Evolutionary conservation across 306 rosid genomes (phyloP).

Genomic region (Inga laurina): DNA sequence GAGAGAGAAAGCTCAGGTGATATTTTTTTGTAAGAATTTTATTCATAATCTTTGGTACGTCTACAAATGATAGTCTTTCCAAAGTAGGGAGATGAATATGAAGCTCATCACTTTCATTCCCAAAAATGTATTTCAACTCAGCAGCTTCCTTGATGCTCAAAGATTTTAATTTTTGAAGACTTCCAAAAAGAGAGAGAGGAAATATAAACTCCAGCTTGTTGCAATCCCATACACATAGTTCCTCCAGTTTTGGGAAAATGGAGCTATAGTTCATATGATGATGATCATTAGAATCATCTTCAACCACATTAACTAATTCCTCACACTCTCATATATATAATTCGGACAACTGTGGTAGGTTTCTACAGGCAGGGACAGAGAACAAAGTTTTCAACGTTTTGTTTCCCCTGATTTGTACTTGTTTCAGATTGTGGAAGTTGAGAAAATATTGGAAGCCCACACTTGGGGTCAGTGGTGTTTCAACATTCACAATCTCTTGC

Average conservation of each 20-base stretch:
- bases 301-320: background rate
- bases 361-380: background rate
- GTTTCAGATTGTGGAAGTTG: background rate
- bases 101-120: background rate
- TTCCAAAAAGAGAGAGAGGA: background rate
- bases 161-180: background rate
- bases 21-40: background rate
- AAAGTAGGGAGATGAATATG: background rate
- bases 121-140: background rate
- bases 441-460: background rate
- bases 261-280: background rate
- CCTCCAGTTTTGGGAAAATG: background rate
- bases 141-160: background rate
- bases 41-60: background rate
- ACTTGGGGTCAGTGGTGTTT: background rate
- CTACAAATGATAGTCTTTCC: background rate
- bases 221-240: accelerated
- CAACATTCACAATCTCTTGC: background rate
- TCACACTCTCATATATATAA: accelerated
- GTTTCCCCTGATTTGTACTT: background rate
- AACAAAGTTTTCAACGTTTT: background rate
- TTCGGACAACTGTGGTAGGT: background rate
- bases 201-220: background rate
- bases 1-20: background rate
- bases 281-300: background rate